Base-by-base conservation (phyloP, 2,329 filamentous ascomycete genomes). In the Coniochaeta ligniaria region DNA sequence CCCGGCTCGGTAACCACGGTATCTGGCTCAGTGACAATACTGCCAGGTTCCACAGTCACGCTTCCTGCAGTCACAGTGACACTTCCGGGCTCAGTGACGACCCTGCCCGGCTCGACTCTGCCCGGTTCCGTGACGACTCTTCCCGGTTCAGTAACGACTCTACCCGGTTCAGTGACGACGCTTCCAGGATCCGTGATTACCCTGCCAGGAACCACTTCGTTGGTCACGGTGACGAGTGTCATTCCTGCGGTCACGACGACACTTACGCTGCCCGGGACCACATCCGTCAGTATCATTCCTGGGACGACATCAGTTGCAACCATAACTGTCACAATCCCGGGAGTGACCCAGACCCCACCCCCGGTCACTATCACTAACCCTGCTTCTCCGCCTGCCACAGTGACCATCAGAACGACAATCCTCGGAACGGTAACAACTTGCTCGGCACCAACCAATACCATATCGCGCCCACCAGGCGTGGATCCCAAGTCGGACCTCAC, bases 401-500 rank as follows among this genome's bases (percentile, higher is more conserved):
- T 66, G 22, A 75, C 72, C 0, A 55, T 74, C 14, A 68, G 72
- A 2, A 72, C 73, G 0, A 73, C 73, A 3, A 60, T 74, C 28
- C 72, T 73, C 4, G 65, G 68, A 22, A 65, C 65, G 0, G 62
- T 78, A 9, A 75, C 73, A 16, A 63, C 75, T 5, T 85, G 83
- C 61, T 71, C 80, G 3, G 70, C 72, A 1, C 79, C 81, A 2
- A 77, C 78, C 2, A 77, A 77, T 31, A 60, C 59, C 22, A 52
- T 38, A 56, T 3, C n/a, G 17, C 28, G 54, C 8, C 12, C 70
- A 41, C 60, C 68, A 56, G 36, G 62, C 35, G 72, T 78, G 16
- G 61, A 73, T 45, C 66, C 70, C 5, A 66, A 65, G 20, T 79
- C 78, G 1, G 65, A 82, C 59, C 72, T 71, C 43, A 82, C 80